Percentiles rank a stretch among this genome's conserved stretches.
Evolutionary conservation across 768 basidiomycete species (phyloP).

Genomic region (Lactarius psammicola): DNA sequence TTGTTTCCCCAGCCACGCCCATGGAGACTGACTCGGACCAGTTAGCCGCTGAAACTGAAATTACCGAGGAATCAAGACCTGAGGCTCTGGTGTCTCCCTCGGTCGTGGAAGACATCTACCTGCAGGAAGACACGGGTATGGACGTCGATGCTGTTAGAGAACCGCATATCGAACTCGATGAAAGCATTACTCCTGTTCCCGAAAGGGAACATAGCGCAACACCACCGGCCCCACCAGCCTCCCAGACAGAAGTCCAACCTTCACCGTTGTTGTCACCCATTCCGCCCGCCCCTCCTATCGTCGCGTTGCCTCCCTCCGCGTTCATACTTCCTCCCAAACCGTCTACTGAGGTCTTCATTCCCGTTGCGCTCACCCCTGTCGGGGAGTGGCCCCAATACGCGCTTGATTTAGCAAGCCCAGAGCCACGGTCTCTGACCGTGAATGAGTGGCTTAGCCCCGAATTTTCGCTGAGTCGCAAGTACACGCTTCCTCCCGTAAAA

Average conservation of each 20-base stretch:
- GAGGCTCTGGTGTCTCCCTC: constrained; percentile 5
- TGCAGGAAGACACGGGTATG: constrained; percentile 13
- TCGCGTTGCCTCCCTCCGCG: constrained; percentile 19
- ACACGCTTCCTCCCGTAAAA: constrained; percentile 55
- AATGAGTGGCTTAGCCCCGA: constrained; percentile 30
- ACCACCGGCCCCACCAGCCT: constrained; percentile 4
- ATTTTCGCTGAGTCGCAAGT: constrained; percentile 42
- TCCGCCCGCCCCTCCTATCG: neutral
- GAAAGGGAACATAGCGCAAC: constrained; percentile 6
- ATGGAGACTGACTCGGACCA: constrained; percentile 10
- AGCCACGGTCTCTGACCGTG: constrained; percentile 22
- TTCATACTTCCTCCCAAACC: constrained; percentile 24
- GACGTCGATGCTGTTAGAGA: constrained; percentile 16
- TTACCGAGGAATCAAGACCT: constrained; percentile 1
- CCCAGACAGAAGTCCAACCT: constrained; percentile 1
- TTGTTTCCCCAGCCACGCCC: neutral
- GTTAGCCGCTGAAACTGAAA: neutral
- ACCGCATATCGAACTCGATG: neutral
- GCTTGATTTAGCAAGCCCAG: neutral
- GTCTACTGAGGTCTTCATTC: constrained; percentile 12
- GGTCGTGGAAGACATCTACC: neutral
- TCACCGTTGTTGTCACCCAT: neutral
- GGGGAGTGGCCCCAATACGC: constrained; percentile 18
- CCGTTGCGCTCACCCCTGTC: constrained; percentile 22
- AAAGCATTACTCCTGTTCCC: neutral